Conservation (phyloP, 768 basidiomycete genomes). For the Hebeloma cylindrosporum region DNA sequence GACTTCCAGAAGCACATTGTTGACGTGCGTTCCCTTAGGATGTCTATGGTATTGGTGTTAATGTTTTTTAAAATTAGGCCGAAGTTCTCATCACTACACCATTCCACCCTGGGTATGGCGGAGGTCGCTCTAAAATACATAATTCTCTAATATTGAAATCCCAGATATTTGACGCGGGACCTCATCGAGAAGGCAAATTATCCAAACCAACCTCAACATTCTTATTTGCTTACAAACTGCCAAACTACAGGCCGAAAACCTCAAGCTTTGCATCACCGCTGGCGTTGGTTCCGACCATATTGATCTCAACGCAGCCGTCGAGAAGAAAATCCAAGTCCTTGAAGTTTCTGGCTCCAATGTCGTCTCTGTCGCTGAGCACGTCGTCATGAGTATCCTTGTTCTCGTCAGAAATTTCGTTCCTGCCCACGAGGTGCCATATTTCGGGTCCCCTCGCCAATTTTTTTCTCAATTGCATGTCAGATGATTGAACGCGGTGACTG, state of each 20-base stretch:
- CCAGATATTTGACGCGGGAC: slow-evolving; percentile 69
- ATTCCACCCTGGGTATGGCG: slow-evolving; percentile 83
- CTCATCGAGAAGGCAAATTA: slow-evolving; percentile 62
- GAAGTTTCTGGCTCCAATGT: slow-evolving; percentile 92
- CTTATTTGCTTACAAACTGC: slow-evolving; percentile 1
- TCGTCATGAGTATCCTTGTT: slow-evolving; percentile 85
- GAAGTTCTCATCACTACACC: slow-evolving; percentile 83
- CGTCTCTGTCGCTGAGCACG: slow-evolving; percentile 89
- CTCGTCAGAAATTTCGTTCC: slow-evolving; percentile 90
- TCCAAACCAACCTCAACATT: neutral
- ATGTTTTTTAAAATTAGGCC: slow-evolving; percentile 42
- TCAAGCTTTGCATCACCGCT: slow-evolving; percentile 88
- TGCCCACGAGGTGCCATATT: slow-evolving; percentile 65
- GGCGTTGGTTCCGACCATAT: slow-evolving; percentile 91
- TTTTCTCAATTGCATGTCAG: slow-evolving; percentile 28
- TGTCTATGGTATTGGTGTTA: slow-evolving; percentile 6
- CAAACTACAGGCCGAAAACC: slow-evolving; percentile 68
- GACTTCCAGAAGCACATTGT: slow-evolving; percentile 82
- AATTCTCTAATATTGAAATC: neutral
- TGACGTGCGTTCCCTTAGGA: slow-evolving; percentile 51
- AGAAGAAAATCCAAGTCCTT: slow-evolving; percentile 75
- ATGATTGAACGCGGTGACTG: slow-evolving; percentile 86
- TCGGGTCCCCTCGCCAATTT: neutral
- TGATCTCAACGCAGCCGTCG: slow-evolving; percentile 85
- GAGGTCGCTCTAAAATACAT: slow-evolving; percentile 9